Conservation (phyloP, 163 green algal species). For the Coccomyxa subellipsoidea region DNA sequence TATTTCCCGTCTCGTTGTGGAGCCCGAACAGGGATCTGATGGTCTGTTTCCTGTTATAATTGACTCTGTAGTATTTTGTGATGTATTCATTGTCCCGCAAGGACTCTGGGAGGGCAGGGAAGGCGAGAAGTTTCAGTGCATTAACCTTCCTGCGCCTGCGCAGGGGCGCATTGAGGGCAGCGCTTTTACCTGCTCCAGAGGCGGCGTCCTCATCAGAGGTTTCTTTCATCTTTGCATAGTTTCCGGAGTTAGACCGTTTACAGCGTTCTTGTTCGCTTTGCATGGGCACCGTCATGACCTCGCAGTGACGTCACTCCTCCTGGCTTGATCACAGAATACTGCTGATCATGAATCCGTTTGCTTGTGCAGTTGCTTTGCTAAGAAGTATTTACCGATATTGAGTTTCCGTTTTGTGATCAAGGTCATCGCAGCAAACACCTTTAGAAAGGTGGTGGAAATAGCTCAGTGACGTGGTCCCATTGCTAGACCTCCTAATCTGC, state of each 20-base stretch:
- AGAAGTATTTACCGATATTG: no score
- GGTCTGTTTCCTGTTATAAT: conserved; percentile 48
- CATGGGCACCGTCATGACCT: no score
- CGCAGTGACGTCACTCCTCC: no score
- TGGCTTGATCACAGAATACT: no score
- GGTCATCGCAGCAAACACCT: no score
- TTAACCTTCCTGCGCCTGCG: not conserved
- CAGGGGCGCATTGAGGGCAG: not conserved
- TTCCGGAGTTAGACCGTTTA: not conserved
- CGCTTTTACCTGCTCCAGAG: not conserved
- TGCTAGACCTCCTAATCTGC: not conserved
- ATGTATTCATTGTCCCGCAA: conserved; percentile 53
- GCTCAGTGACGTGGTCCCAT: no score
- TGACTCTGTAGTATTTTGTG: conserved; percentile 59
- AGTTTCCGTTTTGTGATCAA: no score
- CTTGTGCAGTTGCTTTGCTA: no score
- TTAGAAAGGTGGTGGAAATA: no score
- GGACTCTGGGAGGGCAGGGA: not conserved
- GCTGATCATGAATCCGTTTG: no score
- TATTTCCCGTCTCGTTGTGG: conserved; percentile 92
- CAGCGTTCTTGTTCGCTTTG: no score
- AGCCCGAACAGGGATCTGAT: conserved; percentile 71
- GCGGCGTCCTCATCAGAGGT: not conserved
- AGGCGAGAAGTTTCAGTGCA: not conserved
- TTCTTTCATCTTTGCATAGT: not conserved